These are phyloP conservation scores for Fennellomyces sp. DNA, from an alignment of 371 early-diverging fungal genomes.

Conservation along the genomic window DNA sequence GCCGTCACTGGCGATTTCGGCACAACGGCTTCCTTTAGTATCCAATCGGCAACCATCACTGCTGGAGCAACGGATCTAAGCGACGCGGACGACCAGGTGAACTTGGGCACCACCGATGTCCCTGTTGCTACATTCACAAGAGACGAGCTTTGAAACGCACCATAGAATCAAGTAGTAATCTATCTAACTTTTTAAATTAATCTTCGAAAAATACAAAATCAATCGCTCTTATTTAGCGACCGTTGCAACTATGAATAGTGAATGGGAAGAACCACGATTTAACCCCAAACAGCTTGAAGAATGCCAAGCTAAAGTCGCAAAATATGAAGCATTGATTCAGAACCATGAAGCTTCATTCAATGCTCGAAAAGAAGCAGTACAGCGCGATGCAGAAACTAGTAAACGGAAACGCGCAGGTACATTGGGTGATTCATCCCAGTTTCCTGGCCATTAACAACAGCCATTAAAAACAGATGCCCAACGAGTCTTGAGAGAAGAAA, in stretches of 20 bases:
- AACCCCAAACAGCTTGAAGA: not conserved
- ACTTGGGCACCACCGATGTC: not conserved
- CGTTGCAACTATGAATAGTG: no score
- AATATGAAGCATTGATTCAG: not conserved
- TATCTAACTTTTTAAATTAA: no score
- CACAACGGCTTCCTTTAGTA: not conserved
- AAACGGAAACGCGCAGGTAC: not conserved
- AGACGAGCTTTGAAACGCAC: conserved; percentile 1
- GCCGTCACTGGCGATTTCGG: not conserved
- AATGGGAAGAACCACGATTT: no score
- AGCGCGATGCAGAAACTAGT: not conserved
- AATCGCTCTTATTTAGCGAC: no score
- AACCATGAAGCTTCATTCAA: not conserved
- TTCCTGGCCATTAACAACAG: no score
- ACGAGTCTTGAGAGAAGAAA: not conserved
- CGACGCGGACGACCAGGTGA: not conserved
- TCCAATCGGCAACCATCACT: not conserved
- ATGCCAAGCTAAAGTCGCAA: not conserved
- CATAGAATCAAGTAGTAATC: no score
- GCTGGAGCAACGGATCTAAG: not conserved
- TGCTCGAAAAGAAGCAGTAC: not conserved
- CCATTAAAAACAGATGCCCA: not conserved
- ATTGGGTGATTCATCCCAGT: no score
- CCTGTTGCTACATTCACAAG: not conserved
- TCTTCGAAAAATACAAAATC: no score